phyloP scores from a whole-genome alignment of 805 yeast species.

The Scheffersomyces amazonensis region DNA sequence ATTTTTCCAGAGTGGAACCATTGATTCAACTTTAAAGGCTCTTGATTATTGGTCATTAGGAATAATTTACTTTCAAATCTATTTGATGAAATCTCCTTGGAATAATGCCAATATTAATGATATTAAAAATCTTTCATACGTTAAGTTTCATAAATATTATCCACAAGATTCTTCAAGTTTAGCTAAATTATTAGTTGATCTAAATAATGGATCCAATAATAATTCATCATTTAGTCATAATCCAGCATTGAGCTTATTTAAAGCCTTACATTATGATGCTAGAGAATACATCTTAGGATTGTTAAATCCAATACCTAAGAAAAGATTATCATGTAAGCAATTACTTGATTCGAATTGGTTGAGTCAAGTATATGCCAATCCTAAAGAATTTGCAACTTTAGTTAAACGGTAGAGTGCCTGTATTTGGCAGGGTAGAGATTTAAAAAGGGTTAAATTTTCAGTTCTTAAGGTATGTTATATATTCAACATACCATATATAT shows the following conservation, averaged over 20 bases:
- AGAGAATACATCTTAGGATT: constrained; percentile 27
- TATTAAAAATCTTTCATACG: constrained; percentile 16
- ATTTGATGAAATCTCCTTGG: constrained; percentile 50
- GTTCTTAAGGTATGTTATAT: too few species aligned
- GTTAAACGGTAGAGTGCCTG: too few species aligned
- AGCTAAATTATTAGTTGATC: constrained; percentile 14
- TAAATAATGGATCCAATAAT: constrained; percentile 18
- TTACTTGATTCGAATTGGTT: constrained; percentile 35
- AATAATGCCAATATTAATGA: constrained; percentile 27
- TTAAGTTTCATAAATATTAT: constrained; percentile 21
- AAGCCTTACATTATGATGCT: constrained; percentile 36
- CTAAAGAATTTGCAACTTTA: constrained; percentile 27
- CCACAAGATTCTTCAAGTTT: constrained; percentile 15
- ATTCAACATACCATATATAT: too few species aligned
- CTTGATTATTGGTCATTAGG: constrained; percentile 55
- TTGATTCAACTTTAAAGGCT: constrained; percentile 22
- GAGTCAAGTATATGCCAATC: constrained; percentile 35
- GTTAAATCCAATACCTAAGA: constrained; percentile 28
- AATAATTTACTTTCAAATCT: constrained; percentile 45
- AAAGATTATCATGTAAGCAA: constrained; percentile 22
- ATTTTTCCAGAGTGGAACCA: constrained; percentile 10
- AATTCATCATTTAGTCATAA: constrained; percentile 14
- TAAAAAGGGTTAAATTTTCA: too few species aligned
- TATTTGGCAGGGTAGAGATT: too few species aligned
- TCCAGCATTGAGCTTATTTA: constrained; percentile 32